Evolutionary conservation across 441 rosid genomes (phyloP).

Genomic region (Arabidopsis lyrata): DNA sequence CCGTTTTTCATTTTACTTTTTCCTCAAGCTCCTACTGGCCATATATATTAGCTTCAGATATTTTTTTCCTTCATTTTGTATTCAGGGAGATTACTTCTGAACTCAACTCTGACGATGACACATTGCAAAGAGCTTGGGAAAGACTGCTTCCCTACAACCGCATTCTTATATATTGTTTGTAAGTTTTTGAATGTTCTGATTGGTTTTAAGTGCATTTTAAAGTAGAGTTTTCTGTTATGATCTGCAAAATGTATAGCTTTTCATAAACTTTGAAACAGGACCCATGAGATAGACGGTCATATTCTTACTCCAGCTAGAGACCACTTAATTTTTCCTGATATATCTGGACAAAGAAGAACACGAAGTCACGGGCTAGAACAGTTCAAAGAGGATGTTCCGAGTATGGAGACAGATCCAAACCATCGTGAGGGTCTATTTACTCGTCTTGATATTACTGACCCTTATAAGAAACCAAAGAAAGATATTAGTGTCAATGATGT

Average conservation of each 20-base stretch:
- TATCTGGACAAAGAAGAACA: conserved; percentile 46
- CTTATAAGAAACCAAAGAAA: conserved; percentile 28
- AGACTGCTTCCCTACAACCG: conserved; percentile 56
- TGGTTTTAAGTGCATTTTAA: conserved; percentile 5
- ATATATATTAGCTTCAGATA: conserved; percentile 28
- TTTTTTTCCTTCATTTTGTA: conserved; percentile 15
- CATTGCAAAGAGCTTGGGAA: conserved; percentile 65
- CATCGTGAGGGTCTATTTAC: not conserved
- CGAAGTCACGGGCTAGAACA: conserved; percentile 21
- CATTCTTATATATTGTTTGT: conserved; percentile 76
- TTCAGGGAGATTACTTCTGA: conserved; percentile 54
- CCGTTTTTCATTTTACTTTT: conserved; percentile 13
- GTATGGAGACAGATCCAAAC: conserved; percentile 15
- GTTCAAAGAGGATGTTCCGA: conserved; percentile 30
- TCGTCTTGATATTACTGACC: conserved; percentile 10
- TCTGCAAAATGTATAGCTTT: conserved; percentile 11
- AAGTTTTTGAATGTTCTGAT: conserved; percentile 40
- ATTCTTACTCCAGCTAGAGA: conserved; percentile 64
- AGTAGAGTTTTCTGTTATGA: conserved; percentile 8
- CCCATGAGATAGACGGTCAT: conserved; percentile 50
- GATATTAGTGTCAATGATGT: conserved; percentile 32
- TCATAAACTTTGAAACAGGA: conserved; percentile 50
- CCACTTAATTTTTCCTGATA: conserved; percentile 64
- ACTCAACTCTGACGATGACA: conserved; percentile 38
- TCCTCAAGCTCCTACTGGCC: conserved; percentile 20